phyloP scores from a whole-genome alignment of 257 asterid genomes.

The Datura wrightii region DNA sequence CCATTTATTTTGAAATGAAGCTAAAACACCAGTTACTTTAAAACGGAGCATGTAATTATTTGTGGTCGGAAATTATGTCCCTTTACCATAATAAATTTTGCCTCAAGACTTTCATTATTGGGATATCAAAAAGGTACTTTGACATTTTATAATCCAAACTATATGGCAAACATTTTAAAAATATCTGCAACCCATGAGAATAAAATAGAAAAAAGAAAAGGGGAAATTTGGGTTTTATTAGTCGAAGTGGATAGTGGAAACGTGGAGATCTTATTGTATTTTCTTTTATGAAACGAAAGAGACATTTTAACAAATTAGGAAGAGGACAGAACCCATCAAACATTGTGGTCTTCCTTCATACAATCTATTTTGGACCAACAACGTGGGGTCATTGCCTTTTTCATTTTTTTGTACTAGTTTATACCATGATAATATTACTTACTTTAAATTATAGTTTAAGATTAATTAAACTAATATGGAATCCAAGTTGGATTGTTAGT shows the following conservation, averaged over 20 bases:
- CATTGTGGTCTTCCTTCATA: not conserved
- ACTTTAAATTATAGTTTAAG: not conserved
- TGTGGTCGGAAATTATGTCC: not conserved
- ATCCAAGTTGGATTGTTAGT: not conserved
- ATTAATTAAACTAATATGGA: not conserved
- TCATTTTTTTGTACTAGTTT: not conserved
- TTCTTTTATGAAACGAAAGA: not conserved
- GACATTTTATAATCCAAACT: not conserved
- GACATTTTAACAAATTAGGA: not conserved
- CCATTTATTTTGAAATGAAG: too few relatives aligned
- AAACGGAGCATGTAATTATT: too few relatives aligned
- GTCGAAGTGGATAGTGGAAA: conserved; percentile 10
- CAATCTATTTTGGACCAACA: not conserved
- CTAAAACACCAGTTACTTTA: too few relatives aligned
- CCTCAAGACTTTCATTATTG: not conserved
- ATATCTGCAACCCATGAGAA: not conserved
- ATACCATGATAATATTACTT: not conserved
- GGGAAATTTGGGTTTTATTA: not conserved
- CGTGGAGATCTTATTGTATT: not conserved
- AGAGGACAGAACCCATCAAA: conserved; percentile 4
- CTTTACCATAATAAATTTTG: not conserved
- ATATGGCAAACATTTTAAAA: not conserved
- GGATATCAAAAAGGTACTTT: not conserved
- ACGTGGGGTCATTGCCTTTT: conserved; percentile 10
- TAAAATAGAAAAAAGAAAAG: not conserved